Percentiles rank a stretch among this genome's conserved stretches.
These are phyloP conservation scores for Aotearoamyces nothofagi DNA, from an alignment of 2,329 filamentous ascomycete genomes.

Conservation along the genomic window DNA sequence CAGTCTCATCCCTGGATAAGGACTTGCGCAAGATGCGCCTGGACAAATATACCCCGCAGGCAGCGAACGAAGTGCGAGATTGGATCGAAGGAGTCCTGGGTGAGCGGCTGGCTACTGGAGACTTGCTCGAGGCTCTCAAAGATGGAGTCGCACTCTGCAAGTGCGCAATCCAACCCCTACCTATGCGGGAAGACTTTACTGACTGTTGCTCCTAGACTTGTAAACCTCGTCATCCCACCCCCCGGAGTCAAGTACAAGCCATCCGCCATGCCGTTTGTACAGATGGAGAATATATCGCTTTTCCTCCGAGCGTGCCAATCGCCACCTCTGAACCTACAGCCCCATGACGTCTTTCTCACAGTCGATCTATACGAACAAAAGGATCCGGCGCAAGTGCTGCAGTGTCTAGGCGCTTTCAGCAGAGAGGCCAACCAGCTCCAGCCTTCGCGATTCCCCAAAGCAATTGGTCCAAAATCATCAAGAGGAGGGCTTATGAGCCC, in stretches of 20 bases:
- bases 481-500: slow-evolving; percentile 47
- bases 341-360: slow-evolving; percentile 92
- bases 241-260: slow-evolving; percentile 77
- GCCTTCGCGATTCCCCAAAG: slow-evolving; percentile 55
- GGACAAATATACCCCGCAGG: slow-evolving; percentile 82
- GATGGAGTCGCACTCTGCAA: slow-evolving; percentile 89
- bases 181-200: too few species aligned
- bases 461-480: slow-evolving; percentile 54
- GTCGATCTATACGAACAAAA: slow-evolving; percentile 94
- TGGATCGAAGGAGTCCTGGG: slow-evolving; percentile 81
- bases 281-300: slow-evolving; percentile 98
- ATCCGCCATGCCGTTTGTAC: slow-evolving; percentile 91
- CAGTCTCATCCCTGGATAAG: slow-evolving; percentile 83
- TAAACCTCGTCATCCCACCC: slow-evolving; percentile 63
- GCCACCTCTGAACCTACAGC: slow-evolving; percentile 71
- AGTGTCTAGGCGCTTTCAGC: slow-evolving; percentile 86
- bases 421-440: slow-evolving; percentile 64
- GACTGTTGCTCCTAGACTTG: slow-evolving; percentile 35
- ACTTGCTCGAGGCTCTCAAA: slow-evolving; percentile 74
- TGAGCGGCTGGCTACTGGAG: slow-evolving; percentile 53
- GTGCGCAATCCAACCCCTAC: too few species aligned
- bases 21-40: slow-evolving; percentile 89
- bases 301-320: slow-evolving; percentile 81
- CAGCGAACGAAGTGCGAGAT: slow-evolving; percentile 65
- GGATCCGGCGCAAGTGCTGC: slow-evolving; percentile 88